Evolutionary conservation across 441 rosid genomes (phyloP), one percentile per base, ranked within the genome.

Genomic region (Gossypium schwendimanii): DNA sequence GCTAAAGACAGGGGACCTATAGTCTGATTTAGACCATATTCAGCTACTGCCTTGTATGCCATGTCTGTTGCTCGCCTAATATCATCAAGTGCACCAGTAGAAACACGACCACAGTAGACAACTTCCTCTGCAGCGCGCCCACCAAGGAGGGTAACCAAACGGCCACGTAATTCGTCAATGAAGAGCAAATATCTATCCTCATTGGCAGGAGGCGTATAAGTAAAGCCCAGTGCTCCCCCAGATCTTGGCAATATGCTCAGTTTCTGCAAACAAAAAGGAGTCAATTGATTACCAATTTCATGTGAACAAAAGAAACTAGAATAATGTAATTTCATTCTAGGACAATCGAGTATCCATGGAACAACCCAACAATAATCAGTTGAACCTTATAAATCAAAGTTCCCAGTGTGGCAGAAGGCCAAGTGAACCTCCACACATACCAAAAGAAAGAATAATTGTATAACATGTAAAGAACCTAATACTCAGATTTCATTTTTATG

Each of bases 101-200:
- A 96, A 62, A 96, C 85, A 74, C 97, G 94, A 59, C 99, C 98
- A 12, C 97, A 89, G 79, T 93, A 96, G 2, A 88, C 87, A 71
- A 93, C 83, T 82, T 96, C 97, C 84, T 96, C 99, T 49, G 99
- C 99, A 73, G 99, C 99, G 69, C 98, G 97, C 49, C 99, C 99
- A 71, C 98, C 99, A 49, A 96, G 94, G 74, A 96, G 97, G 23
- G 99, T 96, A 71, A 91, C 99, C 84, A 96, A 83, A 63, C 97
- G 98, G 33, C 99, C 99, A 47, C 87, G 93, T 45, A 96, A 78
- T 78, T 96, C 99, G 70, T 96, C 99, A 76, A 96, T 85, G 79
- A 96, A 96, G 71, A 93, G 95, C 61, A 96, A 84, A 86, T 96
- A 89, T 76, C 97, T 85, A 75, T 96, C 99, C 83, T 96, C 99